Base-by-base conservation (phyloP, 441 rosid genomes). In the Cnidoscolus chayamansa region DNA sequence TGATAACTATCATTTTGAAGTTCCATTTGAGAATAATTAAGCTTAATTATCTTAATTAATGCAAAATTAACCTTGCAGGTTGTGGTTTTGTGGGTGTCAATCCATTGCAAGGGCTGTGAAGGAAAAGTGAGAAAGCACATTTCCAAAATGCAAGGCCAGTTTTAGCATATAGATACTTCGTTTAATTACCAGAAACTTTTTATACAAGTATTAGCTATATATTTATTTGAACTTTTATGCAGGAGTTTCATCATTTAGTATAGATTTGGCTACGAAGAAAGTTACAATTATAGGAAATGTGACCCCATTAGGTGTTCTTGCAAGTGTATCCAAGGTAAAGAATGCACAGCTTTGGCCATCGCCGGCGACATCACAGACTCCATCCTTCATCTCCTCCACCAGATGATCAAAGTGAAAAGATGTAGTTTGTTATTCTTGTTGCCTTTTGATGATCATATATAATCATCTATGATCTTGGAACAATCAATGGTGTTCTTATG, bases 81-180 rank as follows among this genome's bases (percentile, higher is more conserved):
- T 67, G 99, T 94, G 74, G 92, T 90, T 65, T 82, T 94, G 82
- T 84, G 89, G 83, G 94, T 94, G 57, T 89, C 99, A 62, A 89
- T 94, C 64, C 96, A 94, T 71, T 94, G 99, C 90, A 90, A 86
- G 78, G 99, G 97, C 17, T 94, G 99, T 76, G 99, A 94, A 86
- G 96, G 92, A 75, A 94, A 92, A 81, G 90, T 94, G 50, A 82
- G 92, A 79, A 94, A 87, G 71, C 97, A 94, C 71, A 84, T 94
- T 71, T 87, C 96, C 67, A 94, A 88, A 86, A 94, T 94, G 94
- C 91, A 94, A 90, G 99, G 98, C 89, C 55, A 68, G 75, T 50
- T 16, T 63, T 3, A 32, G 11, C 5, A 40, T 0, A 59, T 17
- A 19, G 0, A 30, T 49, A 11, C 2, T 16, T 16, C 32, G 4